phyloP scores from a whole-genome alignment of 2,329 filamentous ascomycete genomes.

The Fusarium robinianum region DNA sequence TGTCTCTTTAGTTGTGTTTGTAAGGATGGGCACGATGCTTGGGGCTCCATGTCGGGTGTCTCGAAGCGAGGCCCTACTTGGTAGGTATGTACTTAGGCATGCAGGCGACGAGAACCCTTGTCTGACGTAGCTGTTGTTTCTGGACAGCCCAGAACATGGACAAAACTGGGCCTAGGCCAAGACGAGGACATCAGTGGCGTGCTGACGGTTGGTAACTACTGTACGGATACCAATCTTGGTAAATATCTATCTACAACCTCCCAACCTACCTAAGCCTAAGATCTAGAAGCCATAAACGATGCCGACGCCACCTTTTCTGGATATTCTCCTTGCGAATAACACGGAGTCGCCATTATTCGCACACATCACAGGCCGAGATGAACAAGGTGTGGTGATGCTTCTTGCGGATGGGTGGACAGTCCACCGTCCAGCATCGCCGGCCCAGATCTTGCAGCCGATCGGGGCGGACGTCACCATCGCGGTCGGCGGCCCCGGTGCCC shows the following conservation, averaged over 20 bases:
- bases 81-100: too few relatives aligned
- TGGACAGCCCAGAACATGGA: neutral
- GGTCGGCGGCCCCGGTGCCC: conserved; percentile 64
- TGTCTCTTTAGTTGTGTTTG: too few relatives aligned
- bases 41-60: neutral
- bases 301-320: conserved; percentile 47
- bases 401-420: conserved; percentile 67
- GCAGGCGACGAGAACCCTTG: too few relatives aligned
- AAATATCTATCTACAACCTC: too few relatives aligned
- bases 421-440: conserved; percentile 67
- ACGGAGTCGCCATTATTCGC: conserved; percentile 65
- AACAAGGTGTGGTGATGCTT: conserved; percentile 64
- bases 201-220: too few relatives aligned
- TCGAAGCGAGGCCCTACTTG: too few relatives aligned
- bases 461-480: conserved; percentile 64
- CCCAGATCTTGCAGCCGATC: conserved; percentile 54
- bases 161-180: conserved; percentile 28
- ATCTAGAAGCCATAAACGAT: conserved; percentile 9
- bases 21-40: too few relatives aligned
- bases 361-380: conserved; percentile 69
- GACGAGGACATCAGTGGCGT: conserved; percentile 10
- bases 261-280: too few relatives aligned
- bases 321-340: conserved; percentile 68
- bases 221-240: neutral
- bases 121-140: conserved; percentile 15